These are phyloP conservation scores for Pseudonitzschia delicatissima DNA, from an alignment of 108 stramenopile species.

Conservation along the genomic window DNA sequence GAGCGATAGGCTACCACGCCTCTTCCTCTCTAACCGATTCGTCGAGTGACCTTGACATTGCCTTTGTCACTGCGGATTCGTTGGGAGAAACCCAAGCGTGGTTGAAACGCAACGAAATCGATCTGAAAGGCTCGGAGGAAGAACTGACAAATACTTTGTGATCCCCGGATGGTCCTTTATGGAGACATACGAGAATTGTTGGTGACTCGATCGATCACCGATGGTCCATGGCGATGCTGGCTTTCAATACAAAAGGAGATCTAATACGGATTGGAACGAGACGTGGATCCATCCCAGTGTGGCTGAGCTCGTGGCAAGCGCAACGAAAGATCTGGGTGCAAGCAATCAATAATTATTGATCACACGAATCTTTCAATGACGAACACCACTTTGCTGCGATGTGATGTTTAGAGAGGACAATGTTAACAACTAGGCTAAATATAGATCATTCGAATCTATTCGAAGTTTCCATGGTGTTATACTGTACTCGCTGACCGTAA, in stretches of 20 bases:
- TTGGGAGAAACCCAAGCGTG: conserved; percentile 7
- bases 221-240: conserved; percentile 20
- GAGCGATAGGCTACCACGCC: conserved; percentile 7
- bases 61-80: conserved; percentile 12
- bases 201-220: not conserved
- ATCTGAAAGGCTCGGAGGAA: no score
- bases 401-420: no score
- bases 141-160: no score
- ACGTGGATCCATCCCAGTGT: conserved; percentile 1
- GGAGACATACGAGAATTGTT: not conserved
- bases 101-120: not conserved
- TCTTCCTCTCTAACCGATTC: not conserved
- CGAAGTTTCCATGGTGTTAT: no score
- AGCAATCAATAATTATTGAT: no score
- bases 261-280: not conserved
- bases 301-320: no score
- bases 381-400: no score
- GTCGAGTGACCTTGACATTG: not conserved
- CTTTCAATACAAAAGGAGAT: conserved; percentile 9
- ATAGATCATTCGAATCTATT: no score
- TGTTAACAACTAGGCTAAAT: no score
- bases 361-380: no score
- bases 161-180: conserved; percentile 3
- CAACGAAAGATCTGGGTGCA: no score
- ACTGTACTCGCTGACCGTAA: no score